Evolutionary conservation across 306 rosid species (phyloP).

Genomic region (Clitoria ternatea): DNA sequence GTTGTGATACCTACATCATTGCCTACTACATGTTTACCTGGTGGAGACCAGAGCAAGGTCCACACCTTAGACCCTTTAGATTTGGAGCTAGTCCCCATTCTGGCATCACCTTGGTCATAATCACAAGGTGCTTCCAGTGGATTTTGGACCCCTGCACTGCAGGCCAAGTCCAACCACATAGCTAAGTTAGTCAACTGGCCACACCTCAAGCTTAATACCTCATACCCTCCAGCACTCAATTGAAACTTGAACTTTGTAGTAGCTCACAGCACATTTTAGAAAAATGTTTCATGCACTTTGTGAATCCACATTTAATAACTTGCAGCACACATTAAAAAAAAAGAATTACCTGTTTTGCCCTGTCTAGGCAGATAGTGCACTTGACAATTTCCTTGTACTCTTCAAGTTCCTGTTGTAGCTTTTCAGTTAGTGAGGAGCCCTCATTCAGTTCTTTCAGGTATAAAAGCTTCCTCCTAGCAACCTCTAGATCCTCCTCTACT

Average conservation of each 20-base stretch:
- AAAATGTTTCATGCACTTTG: not conserved
- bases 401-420: conserved; percentile 77
- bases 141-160: not conserved
- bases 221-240: not conserved
- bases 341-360: conserved; percentile 76
- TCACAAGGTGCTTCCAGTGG: not conserved
- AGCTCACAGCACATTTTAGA: not conserved
- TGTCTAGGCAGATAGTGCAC: conserved; percentile 80
- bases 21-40: too few species aligned
- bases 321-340: not conserved
- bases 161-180: not conserved
- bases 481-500: conserved; percentile 70
- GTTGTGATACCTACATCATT: too few species aligned
- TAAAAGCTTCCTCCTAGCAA: conserved; percentile 60
- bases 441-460: conserved; percentile 60
- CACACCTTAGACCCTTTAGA: not conserved
- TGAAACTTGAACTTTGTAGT: not conserved
- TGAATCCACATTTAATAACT: not conserved
- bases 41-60: not conserved
- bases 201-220: not conserved
- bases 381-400: conserved; percentile 84
- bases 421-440: conserved; percentile 64
- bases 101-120: not conserved
- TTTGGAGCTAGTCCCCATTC: not conserved
- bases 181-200: not conserved